Base-by-base conservation (phyloP, 31 red algal genomes). In the Bonnemaisonia californica region DNA sequence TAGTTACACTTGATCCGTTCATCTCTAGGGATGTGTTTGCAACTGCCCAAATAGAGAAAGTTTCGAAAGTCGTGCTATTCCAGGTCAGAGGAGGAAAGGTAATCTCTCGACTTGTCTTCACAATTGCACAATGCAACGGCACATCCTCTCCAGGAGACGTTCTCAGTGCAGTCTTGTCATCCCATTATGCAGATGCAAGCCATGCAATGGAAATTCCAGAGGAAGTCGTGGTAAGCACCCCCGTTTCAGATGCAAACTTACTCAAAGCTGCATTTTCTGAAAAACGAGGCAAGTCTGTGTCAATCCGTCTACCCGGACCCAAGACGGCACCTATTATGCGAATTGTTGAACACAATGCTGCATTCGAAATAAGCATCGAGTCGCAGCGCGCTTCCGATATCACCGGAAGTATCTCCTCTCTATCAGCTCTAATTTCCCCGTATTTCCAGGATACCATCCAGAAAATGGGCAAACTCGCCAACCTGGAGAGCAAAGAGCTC, bases 1-100 rank as follows among this genome's bases (percentile, higher is more conserved):
- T 81, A 8, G 59, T 81, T 31, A 34, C 61, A 0, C 41, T 60
- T 1, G 19, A 65, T 36, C 41, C 62, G 23, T 51, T 42, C 16
- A 32, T 3, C 9, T 81, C 77, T 13, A 57, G 77, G 22, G 77
- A 81, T 39, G 28, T 81, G 2, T 81, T 81, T 69, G 77, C 61
- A 35, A 67, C 69, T 48, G 23, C 62, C 2, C 30, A 37, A 18
- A 37, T 1, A 4, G 51, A 69, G 2, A 40, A 12, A 4, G 41
- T 59, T 0, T 31, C 42, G 61, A 81, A 81, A 33, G 62, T 81
- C 35, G 77, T 81, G 3, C 62, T 81, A 22, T 69, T 81, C 21
- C 77, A 81, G 59, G 62, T 81, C n/a, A 29, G 77, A 13, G 59
- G 42, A 3, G 77, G 77, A 28, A 69, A 57, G 39, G 21, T 81